Evolutionary conservation across 768 basidiomycete genomes (phyloP).

Genomic region (Auricularia sp.): DNA sequence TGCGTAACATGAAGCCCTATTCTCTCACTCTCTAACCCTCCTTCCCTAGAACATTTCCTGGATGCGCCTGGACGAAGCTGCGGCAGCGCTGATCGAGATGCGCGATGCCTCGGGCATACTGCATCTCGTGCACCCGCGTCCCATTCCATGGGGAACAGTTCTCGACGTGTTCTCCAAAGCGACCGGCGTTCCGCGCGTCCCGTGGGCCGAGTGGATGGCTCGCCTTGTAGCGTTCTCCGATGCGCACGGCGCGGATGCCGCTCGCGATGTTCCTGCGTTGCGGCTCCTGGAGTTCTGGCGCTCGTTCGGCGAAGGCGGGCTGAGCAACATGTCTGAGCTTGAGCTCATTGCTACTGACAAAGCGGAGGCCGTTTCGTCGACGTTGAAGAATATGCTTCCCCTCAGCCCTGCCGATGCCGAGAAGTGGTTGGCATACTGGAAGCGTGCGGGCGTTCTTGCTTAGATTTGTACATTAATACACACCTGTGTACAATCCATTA

Average conservation of each 20-base stretch:
- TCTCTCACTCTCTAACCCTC: not conserved
- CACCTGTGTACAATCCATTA: too few relatives aligned
- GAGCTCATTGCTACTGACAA: not conserved
- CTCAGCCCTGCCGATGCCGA: not conserved
- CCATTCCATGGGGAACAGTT: conserved; percentile 14
- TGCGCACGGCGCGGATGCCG: not conserved
- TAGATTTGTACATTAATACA: too few relatives aligned
- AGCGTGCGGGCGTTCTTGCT: not conserved
- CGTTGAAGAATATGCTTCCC: not conserved
- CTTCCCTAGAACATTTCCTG: conserved; percentile 11
- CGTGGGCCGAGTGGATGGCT: conserved; percentile 15
- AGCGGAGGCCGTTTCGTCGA: not conserved
- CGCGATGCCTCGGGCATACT: conserved; percentile 9
- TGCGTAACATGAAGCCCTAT: conserved; percentile 9
- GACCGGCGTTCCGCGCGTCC: conserved; percentile 15
- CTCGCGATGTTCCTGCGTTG: conserved; percentile 13
- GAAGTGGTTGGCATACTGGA: not conserved
- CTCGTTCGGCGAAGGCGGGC: not conserved
- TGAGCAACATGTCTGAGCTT: not conserved
- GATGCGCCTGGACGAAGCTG: conserved; percentile 17
- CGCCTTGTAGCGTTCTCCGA: conserved; percentile 9
- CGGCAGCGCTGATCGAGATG: conserved; percentile 17
- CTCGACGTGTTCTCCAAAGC: conserved; percentile 10
- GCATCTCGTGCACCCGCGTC: conserved; percentile 15
- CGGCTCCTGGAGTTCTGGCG: conserved; percentile 17